These are phyloP conservation scores for Tetracentron sinense DNA, from an alignment of 164 flowering plant genomes.

Conservation along the genomic window DNA sequence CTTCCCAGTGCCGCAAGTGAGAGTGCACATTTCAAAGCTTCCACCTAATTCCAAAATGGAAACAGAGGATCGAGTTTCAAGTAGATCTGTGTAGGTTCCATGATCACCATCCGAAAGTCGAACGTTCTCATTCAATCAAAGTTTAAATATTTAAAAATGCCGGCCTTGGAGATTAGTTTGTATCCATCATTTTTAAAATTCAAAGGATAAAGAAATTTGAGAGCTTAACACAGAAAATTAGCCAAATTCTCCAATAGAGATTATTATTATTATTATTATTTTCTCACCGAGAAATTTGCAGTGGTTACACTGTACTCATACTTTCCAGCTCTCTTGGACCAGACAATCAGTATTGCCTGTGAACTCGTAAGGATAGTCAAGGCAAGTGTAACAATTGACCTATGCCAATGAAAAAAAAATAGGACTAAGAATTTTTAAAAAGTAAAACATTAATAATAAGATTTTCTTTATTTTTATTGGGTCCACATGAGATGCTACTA, in stretches of 20 bases:
- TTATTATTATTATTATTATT: neutral
- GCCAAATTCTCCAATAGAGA: neutral
- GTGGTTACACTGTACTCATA: slow-evolving; percentile 98
- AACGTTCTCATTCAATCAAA: neutral
- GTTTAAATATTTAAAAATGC: too few species aligned
- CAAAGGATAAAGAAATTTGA: neutral
- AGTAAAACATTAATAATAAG: neutral
- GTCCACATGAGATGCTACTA: neutral
- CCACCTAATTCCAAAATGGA: slow-evolving; percentile 51
- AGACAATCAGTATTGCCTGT: slow-evolving; percentile 93
- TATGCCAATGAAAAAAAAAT: slow-evolving; percentile 14
- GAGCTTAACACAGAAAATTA: neutral
- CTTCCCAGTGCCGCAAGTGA: slow-evolving; percentile 72
- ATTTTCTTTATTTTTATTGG: neutral
- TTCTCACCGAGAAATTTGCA: slow-evolving; percentile 85
- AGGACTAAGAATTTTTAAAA: too few species aligned
- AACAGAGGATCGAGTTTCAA: neutral
- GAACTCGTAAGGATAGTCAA: slow-evolving; percentile 92
- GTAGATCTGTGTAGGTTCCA: neutral
- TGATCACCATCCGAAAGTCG: neutral
- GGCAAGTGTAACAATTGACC: slow-evolving; percentile 76
- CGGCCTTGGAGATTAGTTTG: too few species aligned
- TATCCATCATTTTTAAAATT: neutral
- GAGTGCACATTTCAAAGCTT: slow-evolving; percentile 79
- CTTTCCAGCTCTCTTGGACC: slow-evolving; percentile 98